Conservation (phyloP, 331 rosid species). For the Pyracantha coccinea region DNA sequence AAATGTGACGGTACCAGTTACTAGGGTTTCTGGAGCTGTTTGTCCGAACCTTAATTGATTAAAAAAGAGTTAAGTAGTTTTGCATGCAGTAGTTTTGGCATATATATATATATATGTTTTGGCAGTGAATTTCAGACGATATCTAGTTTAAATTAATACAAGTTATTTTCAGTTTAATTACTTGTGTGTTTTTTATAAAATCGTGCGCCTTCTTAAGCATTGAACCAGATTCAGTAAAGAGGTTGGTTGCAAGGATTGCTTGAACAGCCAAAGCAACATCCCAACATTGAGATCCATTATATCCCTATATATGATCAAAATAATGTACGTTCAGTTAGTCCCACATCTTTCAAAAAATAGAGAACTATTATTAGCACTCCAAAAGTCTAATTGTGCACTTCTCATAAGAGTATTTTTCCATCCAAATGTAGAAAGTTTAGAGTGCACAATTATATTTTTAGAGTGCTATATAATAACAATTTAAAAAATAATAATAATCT, state of each 20-base stretch:
- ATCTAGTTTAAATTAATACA: not conserved
- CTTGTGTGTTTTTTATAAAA: slow-evolving; percentile 54
- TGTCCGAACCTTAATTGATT: slow-evolving; percentile 24
- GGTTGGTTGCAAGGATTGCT: slow-evolving; percentile 56
- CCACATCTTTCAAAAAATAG: too few species aligned
- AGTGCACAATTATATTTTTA: too few species aligned
- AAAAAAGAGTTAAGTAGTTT: not conserved
- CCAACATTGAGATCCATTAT: slow-evolving; percentile 71
- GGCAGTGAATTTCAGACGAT: not conserved
- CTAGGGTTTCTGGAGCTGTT: slow-evolving; percentile 30
- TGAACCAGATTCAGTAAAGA: slow-evolving; percentile 39
- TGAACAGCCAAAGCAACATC: slow-evolving; percentile 57
- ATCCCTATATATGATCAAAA: slow-evolving; percentile 39
- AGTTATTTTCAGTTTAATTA: slow-evolving; percentile 2
- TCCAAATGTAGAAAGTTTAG: too few species aligned
- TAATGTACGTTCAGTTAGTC: not conserved
- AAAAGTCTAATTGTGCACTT: too few species aligned
- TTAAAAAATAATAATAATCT: too few species aligned
- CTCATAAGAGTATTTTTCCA: too few species aligned
- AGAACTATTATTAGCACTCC: too few species aligned
- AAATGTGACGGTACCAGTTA: slow-evolving; percentile 51
- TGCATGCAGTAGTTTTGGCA: too few species aligned
- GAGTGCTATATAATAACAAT: too few species aligned
- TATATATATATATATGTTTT: not conserved
- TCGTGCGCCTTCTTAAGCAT: slow-evolving; percentile 47